phyloP scores from a whole-genome alignment of 495 filamentous ascomycete species.

The Lasiosphaeriaceae sp. region DNA sequence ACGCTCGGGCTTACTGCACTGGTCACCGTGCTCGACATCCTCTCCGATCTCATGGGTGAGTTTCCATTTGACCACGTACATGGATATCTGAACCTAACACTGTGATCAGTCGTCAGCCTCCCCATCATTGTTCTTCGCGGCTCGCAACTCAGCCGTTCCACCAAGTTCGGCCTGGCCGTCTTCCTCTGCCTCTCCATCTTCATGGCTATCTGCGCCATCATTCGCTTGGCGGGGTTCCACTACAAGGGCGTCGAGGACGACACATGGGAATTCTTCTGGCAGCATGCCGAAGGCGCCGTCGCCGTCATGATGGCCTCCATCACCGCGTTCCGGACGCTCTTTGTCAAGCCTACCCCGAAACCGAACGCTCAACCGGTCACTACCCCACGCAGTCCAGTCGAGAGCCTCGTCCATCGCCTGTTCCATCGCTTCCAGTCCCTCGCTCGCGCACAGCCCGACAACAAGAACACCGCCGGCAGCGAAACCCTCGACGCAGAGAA shows the following conservation, averaged over 20 bases:
- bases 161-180: constrained; percentile 11
- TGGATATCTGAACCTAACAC: too few species aligned
- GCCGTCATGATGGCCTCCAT: constrained; percentile 18
- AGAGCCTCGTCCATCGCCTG: too few species aligned
- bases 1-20: constrained; percentile 5
- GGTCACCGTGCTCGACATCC: constrained; percentile 12
- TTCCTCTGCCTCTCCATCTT: constrained; percentile 17
- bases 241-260: constrained; percentile 10
- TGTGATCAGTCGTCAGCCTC: constrained; percentile 9
- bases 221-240: constrained; percentile 7
- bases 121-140: constrained; percentile 15
- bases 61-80: too few species aligned
- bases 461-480: too few species aligned
- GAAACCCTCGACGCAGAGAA: too few species aligned
- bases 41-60: constrained; percentile 13
- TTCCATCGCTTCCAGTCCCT: too few species aligned
- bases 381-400: too few species aligned
- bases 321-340: constrained; percentile 15
- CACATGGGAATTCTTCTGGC: constrained; percentile 20
- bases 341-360: not conserved
- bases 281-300: constrained; percentile 14
- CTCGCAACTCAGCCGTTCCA: constrained; percentile 8
- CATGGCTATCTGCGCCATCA: constrained; percentile 14
- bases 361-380: too few species aligned
- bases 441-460: too few species aligned